These are phyloP conservation scores for Pseudogymnoascus sp. DNA, from an alignment of 2,329 filamentous ascomycete species.

Conservation along the genomic window DNA sequence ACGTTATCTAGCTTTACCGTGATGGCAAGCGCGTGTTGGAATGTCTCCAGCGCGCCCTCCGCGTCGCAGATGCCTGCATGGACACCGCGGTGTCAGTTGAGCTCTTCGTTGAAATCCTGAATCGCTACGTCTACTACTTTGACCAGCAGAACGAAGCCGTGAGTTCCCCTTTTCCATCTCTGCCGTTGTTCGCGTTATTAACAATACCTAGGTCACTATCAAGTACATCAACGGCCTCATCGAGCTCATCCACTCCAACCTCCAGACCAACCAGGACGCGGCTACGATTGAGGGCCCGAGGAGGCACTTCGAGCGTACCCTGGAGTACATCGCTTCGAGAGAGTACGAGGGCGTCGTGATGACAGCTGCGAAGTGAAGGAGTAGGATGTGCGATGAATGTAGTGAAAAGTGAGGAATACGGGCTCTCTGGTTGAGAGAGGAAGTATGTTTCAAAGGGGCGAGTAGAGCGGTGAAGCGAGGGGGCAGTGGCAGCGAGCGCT, in stretches of 20 bases:
- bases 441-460: not conserved
- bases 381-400: not conserved
- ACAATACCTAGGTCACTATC: slow-evolving; percentile 58
- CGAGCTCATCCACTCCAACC: slow-evolving; percentile 94
- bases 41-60: slow-evolving; percentile 86
- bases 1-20: slow-evolving; percentile 65
- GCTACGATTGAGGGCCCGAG: slow-evolving; percentile 78
- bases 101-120: slow-evolving; percentile 95
- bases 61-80: slow-evolving; percentile 98
- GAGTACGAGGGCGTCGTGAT: slow-evolving; percentile 85
- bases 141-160: slow-evolving; percentile 97
- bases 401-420: not conserved
- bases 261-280: slow-evolving; percentile 75
- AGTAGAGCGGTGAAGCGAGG: not conserved
- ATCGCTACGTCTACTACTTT: slow-evolving; percentile 98
- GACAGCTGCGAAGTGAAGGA: slow-evolving; percentile 28
- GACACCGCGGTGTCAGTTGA: slow-evolving; percentile 95
- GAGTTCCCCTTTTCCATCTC: slow-evolving; percentile 26
- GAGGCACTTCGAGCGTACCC: slow-evolving; percentile 87
- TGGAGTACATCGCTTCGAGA: slow-evolving; percentile 85
- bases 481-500: not conserved
- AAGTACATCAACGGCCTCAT: slow-evolving; percentile 98
- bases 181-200: slow-evolving; percentile 14
- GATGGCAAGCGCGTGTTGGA: slow-evolving; percentile 96
- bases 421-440: not conserved